Evolutionary conservation across 306 rosid species (phyloP), one percentile per base, ranked within the genome.

Genomic region (Medicago arabica): DNA sequence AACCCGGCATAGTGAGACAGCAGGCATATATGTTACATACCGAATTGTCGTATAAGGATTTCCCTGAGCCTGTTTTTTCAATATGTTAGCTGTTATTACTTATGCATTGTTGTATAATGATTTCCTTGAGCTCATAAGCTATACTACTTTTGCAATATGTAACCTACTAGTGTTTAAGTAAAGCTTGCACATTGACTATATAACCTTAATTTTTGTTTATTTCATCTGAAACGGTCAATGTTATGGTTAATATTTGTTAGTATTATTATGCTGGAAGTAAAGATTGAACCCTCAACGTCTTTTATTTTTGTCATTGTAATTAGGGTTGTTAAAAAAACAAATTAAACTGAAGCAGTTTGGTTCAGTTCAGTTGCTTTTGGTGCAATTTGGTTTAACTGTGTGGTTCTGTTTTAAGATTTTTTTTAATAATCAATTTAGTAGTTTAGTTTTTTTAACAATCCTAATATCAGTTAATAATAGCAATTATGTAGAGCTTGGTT

Each of bases 11-110:
- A 91, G 96, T 76, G 96, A 94, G 76, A 94, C 98, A 23, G 92
- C 97, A 8, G 97, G 97, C 7, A 82, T 86, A 85, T 90, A 91
- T 78, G 79, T 94, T 78, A 91, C 96, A 50, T 91, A 94, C 66
- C 77, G 98, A 77, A 89, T 85, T 50, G 91, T 91, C 41, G 89
- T 90, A 15, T 89, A 70, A 83, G 68, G 7, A n/a, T 63, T 31
- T 36, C 13, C 14, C n/a, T 46, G 25, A 65, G 59, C 44, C 73
- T 7, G 0, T 5, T n/a, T 43, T 53, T 40, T 72, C 14, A 36
- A 71, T 43, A 62, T 44, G 47, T 57, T 59, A 58, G n/a, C 31
- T 55, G 8, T 28, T 53, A 58, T 5, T 25, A 59, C 6, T 59
- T 59, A 25, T 59, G 18, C 10, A 25, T 85, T 50, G 91, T 91